phyloP scores from a whole-genome alignment of 805 yeast species.

The Kodamaea sagamina region DNA sequence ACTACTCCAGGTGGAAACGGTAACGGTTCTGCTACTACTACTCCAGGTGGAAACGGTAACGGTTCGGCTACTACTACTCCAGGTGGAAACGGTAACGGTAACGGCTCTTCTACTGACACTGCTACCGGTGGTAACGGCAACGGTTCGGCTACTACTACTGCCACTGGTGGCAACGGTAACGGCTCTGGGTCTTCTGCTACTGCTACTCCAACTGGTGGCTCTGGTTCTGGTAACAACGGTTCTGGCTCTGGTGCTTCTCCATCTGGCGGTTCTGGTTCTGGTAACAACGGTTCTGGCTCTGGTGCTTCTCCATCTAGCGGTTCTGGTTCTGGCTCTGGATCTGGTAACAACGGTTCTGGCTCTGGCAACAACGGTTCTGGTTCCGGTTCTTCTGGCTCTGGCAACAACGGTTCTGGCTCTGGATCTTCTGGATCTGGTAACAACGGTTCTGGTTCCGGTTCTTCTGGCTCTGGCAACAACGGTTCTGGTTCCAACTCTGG shows the following conservation, averaged over 20 bases:
- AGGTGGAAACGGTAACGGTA: slow-evolving; percentile 5
- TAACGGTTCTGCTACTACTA: slow-evolving; percentile 1
- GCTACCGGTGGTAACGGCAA: slow-evolving; percentile 1
- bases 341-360: slow-evolving; percentile 8
- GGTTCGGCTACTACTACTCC: neutral
- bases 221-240: neutral
- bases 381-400: slow-evolving; percentile 4
- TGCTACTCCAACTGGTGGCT: neutral
- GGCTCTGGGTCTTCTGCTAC: slow-evolving; percentile 5
- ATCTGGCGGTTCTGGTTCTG: slow-evolving; percentile 7
- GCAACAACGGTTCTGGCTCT: slow-evolving; percentile 6
- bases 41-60: neutral
- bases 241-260: slow-evolving; percentile 6
- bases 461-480: slow-evolving; percentile 4
- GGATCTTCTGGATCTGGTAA: neutral
- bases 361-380: slow-evolving; percentile 9
- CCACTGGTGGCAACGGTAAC: neutral
- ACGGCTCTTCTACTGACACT: slow-evolving; percentile 1
- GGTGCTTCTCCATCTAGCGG: neutral
- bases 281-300: slow-evolving; percentile 7
- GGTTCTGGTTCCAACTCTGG: slow-evolving; percentile 12
- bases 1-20: neutral
- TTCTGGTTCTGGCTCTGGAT: slow-evolving; percentile 6
- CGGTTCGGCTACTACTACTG: slow-evolving; percentile 1
- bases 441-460: slow-evolving; percentile 1